These are phyloP conservation scores for Aureobasidium sp. DNA, from an alignment of 2,329 filamentous ascomycete species.

Conservation along the genomic window DNA sequence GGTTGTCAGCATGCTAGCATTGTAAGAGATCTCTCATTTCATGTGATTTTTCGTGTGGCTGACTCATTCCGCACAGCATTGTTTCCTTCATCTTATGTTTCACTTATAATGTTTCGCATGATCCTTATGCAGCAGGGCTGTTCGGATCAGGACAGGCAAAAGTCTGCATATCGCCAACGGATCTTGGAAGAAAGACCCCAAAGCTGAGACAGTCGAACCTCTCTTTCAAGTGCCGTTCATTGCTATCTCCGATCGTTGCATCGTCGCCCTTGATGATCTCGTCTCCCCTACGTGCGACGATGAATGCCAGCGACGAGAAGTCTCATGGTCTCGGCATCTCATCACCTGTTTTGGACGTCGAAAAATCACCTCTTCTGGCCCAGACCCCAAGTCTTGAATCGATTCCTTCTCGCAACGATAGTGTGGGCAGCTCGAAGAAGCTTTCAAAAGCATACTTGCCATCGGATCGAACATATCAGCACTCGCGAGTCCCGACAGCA, in stretches of 20 bases:
- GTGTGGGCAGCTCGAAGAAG: background rate
- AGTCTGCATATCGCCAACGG: background rate
- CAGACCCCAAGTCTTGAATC: background rate
- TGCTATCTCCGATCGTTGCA: background rate
- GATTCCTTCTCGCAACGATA: background rate
- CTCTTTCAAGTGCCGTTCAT: conserved; percentile 8
- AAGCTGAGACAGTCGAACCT: background rate
- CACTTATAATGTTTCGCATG: conserved; percentile 1
- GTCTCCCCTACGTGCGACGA: background rate
- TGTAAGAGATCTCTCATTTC: background rate
- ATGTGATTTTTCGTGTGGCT: background rate
- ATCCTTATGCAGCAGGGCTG: conserved; percentile 4
- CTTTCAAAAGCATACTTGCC: background rate
- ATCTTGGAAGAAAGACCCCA: background rate
- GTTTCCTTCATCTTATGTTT: conserved; percentile 5
- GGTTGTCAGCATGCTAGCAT: conserved; percentile 1
- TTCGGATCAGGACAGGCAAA: background rate
- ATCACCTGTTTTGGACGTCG: background rate
- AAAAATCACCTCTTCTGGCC: background rate
- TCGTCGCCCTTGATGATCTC: conserved; percentile 2
- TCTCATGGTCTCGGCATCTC: background rate
- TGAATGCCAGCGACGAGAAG: background rate
- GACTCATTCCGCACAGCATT: background rate
- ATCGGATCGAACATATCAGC: background rate
- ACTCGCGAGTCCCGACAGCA: background rate